These are phyloP conservation scores for Lobulomyces angularis DNA, from an alignment of 192 early-diverging fungal species.

Conservation along the genomic window DNA sequence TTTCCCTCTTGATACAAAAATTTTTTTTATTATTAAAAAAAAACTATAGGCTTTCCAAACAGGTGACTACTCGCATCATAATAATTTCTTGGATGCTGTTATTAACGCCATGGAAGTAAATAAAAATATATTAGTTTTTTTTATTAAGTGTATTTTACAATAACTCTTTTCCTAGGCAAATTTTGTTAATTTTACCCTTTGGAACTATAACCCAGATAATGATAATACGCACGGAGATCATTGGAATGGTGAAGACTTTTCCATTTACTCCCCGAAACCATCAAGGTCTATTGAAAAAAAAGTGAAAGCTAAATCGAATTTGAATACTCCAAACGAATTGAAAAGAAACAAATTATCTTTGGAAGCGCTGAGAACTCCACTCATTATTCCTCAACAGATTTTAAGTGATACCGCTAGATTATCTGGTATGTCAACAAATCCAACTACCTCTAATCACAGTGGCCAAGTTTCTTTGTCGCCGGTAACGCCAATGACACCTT, in stretches of 20 bases:
- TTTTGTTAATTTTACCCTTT: slow-evolving; percentile 68
- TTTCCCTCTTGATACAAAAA: slow-evolving; percentile 1
- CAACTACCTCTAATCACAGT: neutral
- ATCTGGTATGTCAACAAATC: no score
- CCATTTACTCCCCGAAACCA: slow-evolving; percentile 42
- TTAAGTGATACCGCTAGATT: no score
- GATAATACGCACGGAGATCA: slow-evolving; percentile 69
- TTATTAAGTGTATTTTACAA: neutral
- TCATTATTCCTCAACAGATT: no score
- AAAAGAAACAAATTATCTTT: slow-evolving; percentile 6
- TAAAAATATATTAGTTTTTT: neutral
- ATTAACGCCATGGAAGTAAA: slow-evolving; percentile 54
- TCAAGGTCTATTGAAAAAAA: neutral
- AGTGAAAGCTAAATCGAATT: neutral
- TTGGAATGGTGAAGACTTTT: slow-evolving; percentile 81
- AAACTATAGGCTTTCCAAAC: slow-evolving; percentile 52
- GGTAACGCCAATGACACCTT: slow-evolving; percentile 33
- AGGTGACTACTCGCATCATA: slow-evolving; percentile 59
- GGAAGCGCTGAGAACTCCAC: no score
- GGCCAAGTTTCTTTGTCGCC: slow-evolving; percentile 7
- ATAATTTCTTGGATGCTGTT: slow-evolving; percentile 65
- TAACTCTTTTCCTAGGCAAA: slow-evolving; percentile 20
- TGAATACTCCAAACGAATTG: slow-evolving; percentile 1
- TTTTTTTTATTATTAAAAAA: slow-evolving; percentile 1
- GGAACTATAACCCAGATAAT: slow-evolving; percentile 77